phyloP scores from a whole-genome alignment of 1,284 basidiomycete genomes.

The Filobasidium uniguttulatum region DNA sequence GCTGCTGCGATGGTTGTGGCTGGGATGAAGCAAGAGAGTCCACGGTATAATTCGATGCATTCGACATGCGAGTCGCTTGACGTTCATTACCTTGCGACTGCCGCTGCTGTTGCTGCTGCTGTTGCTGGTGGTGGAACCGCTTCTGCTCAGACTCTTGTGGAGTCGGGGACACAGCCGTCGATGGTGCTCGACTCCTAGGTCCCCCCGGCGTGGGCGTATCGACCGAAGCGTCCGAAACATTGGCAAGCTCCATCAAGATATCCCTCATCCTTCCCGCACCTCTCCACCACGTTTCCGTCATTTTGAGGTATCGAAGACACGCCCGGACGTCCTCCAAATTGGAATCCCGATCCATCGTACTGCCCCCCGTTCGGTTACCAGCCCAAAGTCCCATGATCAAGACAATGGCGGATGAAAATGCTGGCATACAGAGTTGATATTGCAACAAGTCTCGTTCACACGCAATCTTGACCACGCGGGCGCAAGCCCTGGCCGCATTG shows the following conservation, averaged over 20 bases:
- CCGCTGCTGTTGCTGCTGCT: no score
- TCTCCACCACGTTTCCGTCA: slow-evolving; percentile 44
- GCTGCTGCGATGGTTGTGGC: no score
- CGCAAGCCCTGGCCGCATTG: slow-evolving; percentile 65
- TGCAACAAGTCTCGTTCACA: slow-evolving; percentile 23
- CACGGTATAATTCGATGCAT: no score
- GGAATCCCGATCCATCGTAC: slow-evolving; percentile 44
- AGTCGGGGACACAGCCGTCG: no score
- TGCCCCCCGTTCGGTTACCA: slow-evolving; percentile 42
- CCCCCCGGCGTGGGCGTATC: slow-evolving; percentile 33
- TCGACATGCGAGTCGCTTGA: no score
- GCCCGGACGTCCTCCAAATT: slow-evolving; percentile 58
- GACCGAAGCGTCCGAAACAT: slow-evolving; percentile 52
- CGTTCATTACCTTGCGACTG: no score
- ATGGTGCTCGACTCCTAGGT: background rate
- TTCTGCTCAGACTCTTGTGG: no score
- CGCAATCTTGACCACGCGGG: slow-evolving; percentile 49
- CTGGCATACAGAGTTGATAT: slow-evolving; percentile 37
- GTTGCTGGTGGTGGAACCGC: no score
- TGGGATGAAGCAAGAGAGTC: no score
- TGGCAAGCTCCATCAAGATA: slow-evolving; percentile 52
- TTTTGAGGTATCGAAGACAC: slow-evolving; percentile 49
- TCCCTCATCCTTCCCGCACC: slow-evolving; percentile 45
- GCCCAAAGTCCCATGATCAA: slow-evolving; percentile 62
- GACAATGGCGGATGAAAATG: slow-evolving; percentile 54